Conservation (phyloP, 768 basidiomycete genomes). For the Trametes villosa region DNA sequence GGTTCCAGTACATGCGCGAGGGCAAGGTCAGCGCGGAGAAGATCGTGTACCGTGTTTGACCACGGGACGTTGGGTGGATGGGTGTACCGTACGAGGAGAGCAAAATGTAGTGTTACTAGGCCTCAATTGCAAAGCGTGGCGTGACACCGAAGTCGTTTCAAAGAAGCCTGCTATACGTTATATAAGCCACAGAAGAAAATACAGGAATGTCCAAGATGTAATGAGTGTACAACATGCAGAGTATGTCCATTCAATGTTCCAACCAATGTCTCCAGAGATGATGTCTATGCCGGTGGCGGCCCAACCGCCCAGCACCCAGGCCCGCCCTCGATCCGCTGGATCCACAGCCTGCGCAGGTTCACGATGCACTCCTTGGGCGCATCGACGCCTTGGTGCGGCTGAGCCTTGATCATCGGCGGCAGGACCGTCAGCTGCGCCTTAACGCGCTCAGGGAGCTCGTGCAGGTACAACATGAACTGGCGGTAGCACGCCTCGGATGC, state of each 20-base stretch:
- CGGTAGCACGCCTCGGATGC: neutral
- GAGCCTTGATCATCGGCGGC: slow-evolving; percentile 4
- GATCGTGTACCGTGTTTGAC: slow-evolving; percentile 25
- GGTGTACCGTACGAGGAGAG: no score
- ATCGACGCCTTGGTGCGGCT: slow-evolving; percentile 2
- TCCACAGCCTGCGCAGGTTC: slow-evolving; percentile 1
- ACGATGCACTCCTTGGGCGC: slow-evolving; percentile 9
- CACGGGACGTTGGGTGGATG: no score
- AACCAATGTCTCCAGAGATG: no score
- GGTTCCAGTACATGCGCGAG: slow-evolving; percentile 30
- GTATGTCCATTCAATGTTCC: no score
- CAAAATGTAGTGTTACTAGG: no score
- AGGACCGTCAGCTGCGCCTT: slow-evolving; percentile 4
- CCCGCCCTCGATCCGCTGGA: slow-evolving; percentile 14
- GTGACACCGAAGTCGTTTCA: no score
- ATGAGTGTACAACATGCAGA: no score
- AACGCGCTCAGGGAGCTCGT: neutral
- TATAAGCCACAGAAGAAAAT: no score
- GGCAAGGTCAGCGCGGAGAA: slow-evolving; percentile 34
- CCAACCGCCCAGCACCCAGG: slow-evolving; percentile 13
- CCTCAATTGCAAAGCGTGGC: no score
- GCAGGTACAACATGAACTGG: slow-evolving; percentile 10
- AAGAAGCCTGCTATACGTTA: no score
- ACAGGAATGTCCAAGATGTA: no score
- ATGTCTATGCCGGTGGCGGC: neutral